These are phyloP conservation scores for Chaetothyriales sp. DNA, from an alignment of 2,329 filamentous ascomycete genomes.

Conservation along the genomic window DNA sequence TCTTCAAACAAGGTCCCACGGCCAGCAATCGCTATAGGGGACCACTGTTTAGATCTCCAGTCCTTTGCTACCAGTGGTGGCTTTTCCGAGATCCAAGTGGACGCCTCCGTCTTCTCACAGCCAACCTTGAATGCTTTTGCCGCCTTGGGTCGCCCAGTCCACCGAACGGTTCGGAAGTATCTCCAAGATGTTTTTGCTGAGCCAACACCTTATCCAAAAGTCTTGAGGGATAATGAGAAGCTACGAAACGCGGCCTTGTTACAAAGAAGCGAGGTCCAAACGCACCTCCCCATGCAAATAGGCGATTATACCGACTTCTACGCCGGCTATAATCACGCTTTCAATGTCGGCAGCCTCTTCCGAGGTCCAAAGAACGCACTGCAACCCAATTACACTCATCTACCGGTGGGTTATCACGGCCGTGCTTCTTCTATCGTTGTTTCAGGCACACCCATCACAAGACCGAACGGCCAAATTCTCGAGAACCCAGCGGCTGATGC, in stretches of 20 bases:
- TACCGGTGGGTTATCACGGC: constrained; percentile 73
- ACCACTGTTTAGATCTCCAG: constrained; percentile 56
- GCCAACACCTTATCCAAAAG: constrained; percentile 44
- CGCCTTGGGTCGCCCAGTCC: constrained; percentile 52
- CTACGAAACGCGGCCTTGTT: constrained; percentile 48
- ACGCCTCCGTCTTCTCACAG: constrained; percentile 49
- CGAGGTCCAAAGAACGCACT: constrained; percentile 58
- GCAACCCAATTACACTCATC: constrained; percentile 67
- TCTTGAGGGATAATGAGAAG: constrained; percentile 48
- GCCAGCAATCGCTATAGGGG: constrained; percentile 58
- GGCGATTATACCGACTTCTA: constrained; percentile 82
- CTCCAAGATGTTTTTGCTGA: constrained; percentile 54
- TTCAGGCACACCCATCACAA: constrained; percentile 48
- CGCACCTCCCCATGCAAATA: constrained; percentile 62
- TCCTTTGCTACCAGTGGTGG: constrained; percentile 46
- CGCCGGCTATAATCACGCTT: constrained; percentile 65
- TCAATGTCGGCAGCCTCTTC: constrained; percentile 54
- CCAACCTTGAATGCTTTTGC: constrained; percentile 62
- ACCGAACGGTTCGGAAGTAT: constrained; percentile 54
- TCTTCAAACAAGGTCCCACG: constrained; percentile 42
- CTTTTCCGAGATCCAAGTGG: constrained; percentile 45
- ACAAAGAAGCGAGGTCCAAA: constrained; percentile 44
- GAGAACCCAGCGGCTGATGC: constrained; percentile 47
- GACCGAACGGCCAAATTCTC: constrained; percentile 63
- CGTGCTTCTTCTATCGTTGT: constrained; percentile 44